phyloP scores from a whole-genome alignment of 2,329 filamentous ascomycete genomes.

The Aspergillus fischeri region DNA sequence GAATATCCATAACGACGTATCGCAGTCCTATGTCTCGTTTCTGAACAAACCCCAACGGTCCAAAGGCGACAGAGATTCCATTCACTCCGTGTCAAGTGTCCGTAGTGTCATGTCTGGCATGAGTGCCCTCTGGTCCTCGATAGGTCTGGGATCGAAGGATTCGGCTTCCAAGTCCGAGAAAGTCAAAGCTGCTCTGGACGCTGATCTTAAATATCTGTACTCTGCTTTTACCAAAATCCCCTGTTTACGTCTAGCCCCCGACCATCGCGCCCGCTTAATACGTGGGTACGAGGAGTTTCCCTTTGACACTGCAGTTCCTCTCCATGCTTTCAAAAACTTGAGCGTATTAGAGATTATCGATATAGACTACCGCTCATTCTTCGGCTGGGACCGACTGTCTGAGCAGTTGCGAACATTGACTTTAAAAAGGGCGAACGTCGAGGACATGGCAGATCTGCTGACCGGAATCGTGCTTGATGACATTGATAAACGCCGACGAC shows the following conservation, averaged over 20 bases:
- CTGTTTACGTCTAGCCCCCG: constrained; percentile 82
- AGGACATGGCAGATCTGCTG: constrained; percentile 84
- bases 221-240: constrained; percentile 98
- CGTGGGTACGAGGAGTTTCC: constrained; percentile 95
- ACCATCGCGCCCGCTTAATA: constrained; percentile 86
- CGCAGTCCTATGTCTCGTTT: constrained; percentile 91
- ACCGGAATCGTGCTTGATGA: constrained; percentile 94
- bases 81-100: constrained; percentile 93
- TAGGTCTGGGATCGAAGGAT: constrained; percentile 76
- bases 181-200: constrained; percentile 77
- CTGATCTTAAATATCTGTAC: constrained; percentile 92
- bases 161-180: constrained; percentile 80
- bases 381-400: constrained; percentile 90
- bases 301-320: constrained; percentile 91
- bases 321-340: constrained; percentile 97
- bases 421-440: constrained; percentile 79
- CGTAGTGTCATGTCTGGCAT: constrained; percentile 97
- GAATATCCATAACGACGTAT: constrained; percentile 83
- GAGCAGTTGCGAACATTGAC: constrained; percentile 89
- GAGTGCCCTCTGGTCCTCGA: constrained; percentile 85
- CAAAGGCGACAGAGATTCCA: constrained; percentile 81
- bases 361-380: constrained; percentile 95
- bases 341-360: constrained; percentile 91
- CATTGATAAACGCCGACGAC: constrained; percentile 83
- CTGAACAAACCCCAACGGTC: constrained; percentile 77